phyloP scores from a whole-genome alignment of 495 filamentous ascomycete species.

The Penicillium coffeae region DNA sequence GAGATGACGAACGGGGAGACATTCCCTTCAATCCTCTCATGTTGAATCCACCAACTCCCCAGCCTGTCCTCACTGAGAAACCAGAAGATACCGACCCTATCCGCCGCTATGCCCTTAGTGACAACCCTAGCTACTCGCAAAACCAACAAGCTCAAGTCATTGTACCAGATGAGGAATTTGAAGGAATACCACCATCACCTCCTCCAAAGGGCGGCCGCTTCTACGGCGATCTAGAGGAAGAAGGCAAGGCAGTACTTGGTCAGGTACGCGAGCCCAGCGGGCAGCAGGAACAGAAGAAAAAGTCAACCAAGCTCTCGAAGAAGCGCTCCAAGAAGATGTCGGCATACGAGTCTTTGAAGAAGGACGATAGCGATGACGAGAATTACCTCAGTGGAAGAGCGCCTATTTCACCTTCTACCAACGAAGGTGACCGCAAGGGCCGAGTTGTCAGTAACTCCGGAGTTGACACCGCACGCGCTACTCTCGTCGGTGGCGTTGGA shows the following conservation, averaged over 20 bases:
- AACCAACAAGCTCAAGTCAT: slow-evolving; percentile 16
- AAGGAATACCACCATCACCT: slow-evolving; percentile 18
- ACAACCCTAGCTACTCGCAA: slow-evolving; percentile 35
- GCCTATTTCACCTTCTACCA: slow-evolving; percentile 21
- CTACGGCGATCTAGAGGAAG: slow-evolving; percentile 36
- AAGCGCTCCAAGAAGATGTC: slow-evolving; percentile 30
- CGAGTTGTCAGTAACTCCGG: slow-evolving; percentile 53
- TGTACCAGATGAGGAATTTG: slow-evolving; percentile 10
- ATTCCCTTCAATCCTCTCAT: slow-evolving; percentile 47
- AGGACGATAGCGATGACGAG: slow-evolving; percentile 27
- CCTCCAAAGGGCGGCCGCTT: slow-evolving; percentile 26
- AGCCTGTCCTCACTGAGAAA: slow-evolving; percentile 22
- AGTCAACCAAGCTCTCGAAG: slow-evolving; percentile 33
- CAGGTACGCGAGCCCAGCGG: slow-evolving; percentile 23
- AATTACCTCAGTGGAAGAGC: slow-evolving; percentile 7
- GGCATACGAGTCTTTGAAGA: slow-evolving; percentile 36
- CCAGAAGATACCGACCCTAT: slow-evolving; percentile 22
- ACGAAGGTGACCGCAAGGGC: slow-evolving; percentile 42
- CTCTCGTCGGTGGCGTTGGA: slow-evolving; percentile 17
- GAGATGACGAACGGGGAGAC: slow-evolving; percentile 30
- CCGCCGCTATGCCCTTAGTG: slow-evolving; percentile 28
- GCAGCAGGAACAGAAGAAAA: slow-evolving; percentile 13
- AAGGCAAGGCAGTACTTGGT: slow-evolving; percentile 18
- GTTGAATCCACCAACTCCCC: slow-evolving; percentile 53
- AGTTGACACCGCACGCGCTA: slow-evolving; percentile 24